These are phyloP conservation scores for Rubus idaeus DNA, from an alignment of 306 rosid species.

Conservation along the genomic window DNA sequence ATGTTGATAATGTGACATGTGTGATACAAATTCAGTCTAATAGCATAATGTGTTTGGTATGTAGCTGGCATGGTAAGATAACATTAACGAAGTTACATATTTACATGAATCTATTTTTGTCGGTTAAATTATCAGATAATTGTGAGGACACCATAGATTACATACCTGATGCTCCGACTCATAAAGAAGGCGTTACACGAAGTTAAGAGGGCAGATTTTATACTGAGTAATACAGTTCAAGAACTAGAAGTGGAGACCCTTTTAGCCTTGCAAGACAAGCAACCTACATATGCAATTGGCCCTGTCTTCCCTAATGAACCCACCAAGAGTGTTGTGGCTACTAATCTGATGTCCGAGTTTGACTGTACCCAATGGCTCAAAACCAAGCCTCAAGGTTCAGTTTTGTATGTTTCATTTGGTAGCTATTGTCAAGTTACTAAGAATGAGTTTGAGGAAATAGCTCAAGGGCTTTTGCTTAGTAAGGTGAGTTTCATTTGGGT, in stretches of 20 bases:
- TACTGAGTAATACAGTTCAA: conserved; percentile 30
- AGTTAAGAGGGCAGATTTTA: conserved; percentile 25
- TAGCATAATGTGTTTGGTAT: not conserved
- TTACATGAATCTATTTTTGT: not conserved
- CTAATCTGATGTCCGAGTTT: conserved; percentile 23
- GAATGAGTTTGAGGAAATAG: conserved; percentile 27
- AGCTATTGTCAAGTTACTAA: not conserved
- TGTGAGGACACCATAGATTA: conserved; percentile 30
- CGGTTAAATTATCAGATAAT: conserved; percentile 20
- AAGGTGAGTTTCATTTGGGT: conserved; percentile 31
- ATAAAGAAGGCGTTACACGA: conserved; percentile 24
- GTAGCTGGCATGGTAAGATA: not conserved
- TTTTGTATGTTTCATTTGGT: conserved; percentile 30
- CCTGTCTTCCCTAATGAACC: conserved; percentile 15
- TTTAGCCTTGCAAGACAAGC: conserved; percentile 32
- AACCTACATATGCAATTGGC: conserved; percentile 32
- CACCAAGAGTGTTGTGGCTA: conserved; percentile 21
- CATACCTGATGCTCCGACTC: conserved; percentile 26
- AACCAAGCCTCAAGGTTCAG: conserved; percentile 29
- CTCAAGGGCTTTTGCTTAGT: conserved; percentile 24
- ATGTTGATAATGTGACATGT: too few relatives aligned
- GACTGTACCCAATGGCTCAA: conserved; percentile 30
- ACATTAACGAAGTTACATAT: not conserved
- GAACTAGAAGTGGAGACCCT: conserved; percentile 36
- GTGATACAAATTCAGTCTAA: not conserved